A percentile compares a stretch with the other conserved stretches of the same genome.
phyloP scores from a whole-genome alignment of 129 eudicot genomes.

The Pulicaria dysenterica region DNA sequence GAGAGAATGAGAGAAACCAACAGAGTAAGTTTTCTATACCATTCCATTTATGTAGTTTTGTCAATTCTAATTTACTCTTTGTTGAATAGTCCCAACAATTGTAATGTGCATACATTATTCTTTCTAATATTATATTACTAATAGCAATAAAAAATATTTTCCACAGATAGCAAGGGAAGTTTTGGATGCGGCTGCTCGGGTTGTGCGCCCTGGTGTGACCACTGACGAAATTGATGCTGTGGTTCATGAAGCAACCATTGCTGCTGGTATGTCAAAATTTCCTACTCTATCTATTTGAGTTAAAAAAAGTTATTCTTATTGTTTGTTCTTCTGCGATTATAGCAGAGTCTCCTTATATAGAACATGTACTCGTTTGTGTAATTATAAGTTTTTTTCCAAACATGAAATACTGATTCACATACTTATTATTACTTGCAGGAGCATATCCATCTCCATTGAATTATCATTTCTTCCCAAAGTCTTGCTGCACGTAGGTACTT shows the following conservation, averaged over 20 bases:
- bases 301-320: conserved; percentile 1
- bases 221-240: conserved; percentile 98
- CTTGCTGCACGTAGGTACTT: conserved; percentile 99
- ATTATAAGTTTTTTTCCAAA: background rate
- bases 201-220: conserved; percentile 84
- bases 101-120: no score
- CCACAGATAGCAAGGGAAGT: conserved; percentile 87
- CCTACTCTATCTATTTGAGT: background rate
- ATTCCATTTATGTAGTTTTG: background rate
- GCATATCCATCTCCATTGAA: conserved; percentile 95
- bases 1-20: conserved; percentile 91
- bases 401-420: background rate
- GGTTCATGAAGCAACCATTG: conserved; percentile 87
- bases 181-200: conserved; percentile 97
- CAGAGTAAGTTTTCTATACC: conserved; percentile 52
- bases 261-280: conserved; percentile 63
- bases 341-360: background rate
- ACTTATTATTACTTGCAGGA: conserved; percentile 53
- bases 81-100: no score
- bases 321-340: background rate
- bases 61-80: background rate
- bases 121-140: background rate
- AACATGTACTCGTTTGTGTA: background rate
- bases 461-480: conserved; percentile 90
- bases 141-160: conserved; percentile 4